These are phyloP conservation scores for Geosmithia flava DNA, from an alignment of 2,329 filamentous ascomycete genomes.

Conservation along the genomic window DNA sequence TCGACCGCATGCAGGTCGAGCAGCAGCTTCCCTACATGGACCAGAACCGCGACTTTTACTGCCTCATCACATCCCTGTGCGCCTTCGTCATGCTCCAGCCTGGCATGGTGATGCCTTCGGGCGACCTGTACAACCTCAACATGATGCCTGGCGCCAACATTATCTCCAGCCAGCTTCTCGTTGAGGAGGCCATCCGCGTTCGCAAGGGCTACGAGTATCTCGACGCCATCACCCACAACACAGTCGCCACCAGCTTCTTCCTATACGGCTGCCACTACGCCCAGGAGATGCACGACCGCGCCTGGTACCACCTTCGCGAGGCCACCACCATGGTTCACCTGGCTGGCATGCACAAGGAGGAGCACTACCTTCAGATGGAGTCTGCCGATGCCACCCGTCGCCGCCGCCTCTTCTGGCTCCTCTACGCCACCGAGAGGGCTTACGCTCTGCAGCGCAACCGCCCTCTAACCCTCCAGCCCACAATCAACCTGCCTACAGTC, in stretches of 20 bases:
- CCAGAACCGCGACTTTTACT: constrained; percentile 50
- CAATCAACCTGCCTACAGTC: constrained; percentile 51
- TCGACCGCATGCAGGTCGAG: constrained; percentile 45
- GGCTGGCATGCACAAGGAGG: constrained; percentile 47
- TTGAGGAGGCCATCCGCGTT: constrained; percentile 56
- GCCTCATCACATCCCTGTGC: constrained; percentile 50
- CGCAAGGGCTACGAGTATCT: constrained; percentile 50
- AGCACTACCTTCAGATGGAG: constrained; percentile 47
- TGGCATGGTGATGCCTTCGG: constrained; percentile 47
- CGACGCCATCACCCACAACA: constrained; percentile 41
- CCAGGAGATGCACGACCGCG: constrained; percentile 60
- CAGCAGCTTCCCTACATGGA: constrained; percentile 48
- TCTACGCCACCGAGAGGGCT: constrained; percentile 58
- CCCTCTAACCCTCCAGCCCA: constrained; percentile 57
- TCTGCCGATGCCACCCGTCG: constrained; percentile 48
- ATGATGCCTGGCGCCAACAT: constrained; percentile 47
- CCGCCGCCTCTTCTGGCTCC: constrained; percentile 60
- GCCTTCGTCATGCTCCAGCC: constrained; percentile 60
- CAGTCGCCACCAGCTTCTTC: constrained; percentile 65
- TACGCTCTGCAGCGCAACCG: constrained; percentile 61
- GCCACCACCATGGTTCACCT: constrained; percentile 58
- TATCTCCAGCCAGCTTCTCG: constrained; percentile 50
- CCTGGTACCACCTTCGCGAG: constrained; percentile 71
- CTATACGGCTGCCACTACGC: constrained; percentile 62
- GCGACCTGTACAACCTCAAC: constrained; percentile 43